Base-by-base conservation (phyloP, 1,284 basidiomycete genomes). In the Inonotus hispidus region DNA sequence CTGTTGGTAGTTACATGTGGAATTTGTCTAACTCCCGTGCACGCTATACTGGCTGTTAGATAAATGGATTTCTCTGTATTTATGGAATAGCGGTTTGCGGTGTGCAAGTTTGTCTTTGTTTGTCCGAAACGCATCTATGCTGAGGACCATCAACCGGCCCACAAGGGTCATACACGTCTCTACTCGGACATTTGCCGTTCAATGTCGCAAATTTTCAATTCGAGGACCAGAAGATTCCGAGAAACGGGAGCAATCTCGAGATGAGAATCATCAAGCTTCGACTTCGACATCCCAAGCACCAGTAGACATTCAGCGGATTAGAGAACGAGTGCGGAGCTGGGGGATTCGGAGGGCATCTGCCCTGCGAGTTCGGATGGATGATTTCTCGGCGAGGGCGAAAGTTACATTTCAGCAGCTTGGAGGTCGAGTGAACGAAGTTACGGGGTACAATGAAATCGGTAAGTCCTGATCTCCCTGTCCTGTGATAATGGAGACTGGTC, bases 401-500 rank as follows among this genome's bases (percentile, higher is more conserved):
- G 74, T 76, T 16, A 83, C 80, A 10, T 83, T 95, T 66, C 83
- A 85, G 16, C 79, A 87, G 67, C 78, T 95, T 0, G 92, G 93
- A 7, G 75, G 81, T 11, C 83, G 89, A 69, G 76, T 97, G 63
- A 97, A 95, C 70, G 84, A 83, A 64, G 84, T 90, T 29, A 95
- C 94, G 11, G 95, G 94, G 0, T 97, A 97, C 69, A 87, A 90
- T 65, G 88, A 91, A 70, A 95, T 97, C 43, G 41, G 41, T 43
- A 7, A 7, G 41, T 43, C 19, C n/a, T 21, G 41, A 43, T 43
- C 41, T 16, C 19, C n/a, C 19, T 43, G 41, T 43, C n/a, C 38
- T 39, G 38, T 39, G 13, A 1, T 16, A n/a, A 43, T 41, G n/a
- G 1, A 7, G 6, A 43, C 41, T 43, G 16, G 16, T 7, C n/a